These are phyloP conservation scores for Stephania cephalantha DNA, from an alignment of 164 flowering plant species.

Conservation along the genomic window DNA sequence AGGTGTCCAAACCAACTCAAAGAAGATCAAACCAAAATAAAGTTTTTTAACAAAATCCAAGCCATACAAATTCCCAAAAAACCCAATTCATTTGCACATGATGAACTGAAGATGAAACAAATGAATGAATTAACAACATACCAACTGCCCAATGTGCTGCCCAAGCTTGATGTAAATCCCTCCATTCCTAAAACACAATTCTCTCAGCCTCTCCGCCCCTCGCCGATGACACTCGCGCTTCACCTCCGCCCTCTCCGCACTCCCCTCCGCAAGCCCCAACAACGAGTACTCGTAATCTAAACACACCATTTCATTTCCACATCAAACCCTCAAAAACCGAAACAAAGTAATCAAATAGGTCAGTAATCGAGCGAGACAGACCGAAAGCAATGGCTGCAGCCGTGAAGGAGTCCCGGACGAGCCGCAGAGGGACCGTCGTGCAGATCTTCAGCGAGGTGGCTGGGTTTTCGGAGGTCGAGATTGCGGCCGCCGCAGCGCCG, in stretches of 20 bases:
- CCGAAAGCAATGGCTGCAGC: constrained; percentile 78
- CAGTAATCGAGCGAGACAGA: constrained; percentile 16
- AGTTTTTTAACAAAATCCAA: not conserved
- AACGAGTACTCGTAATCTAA: constrained; percentile 88
- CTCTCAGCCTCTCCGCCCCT: constrained; percentile 70
- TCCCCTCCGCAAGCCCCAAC: constrained; percentile 78
- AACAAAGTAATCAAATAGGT: not conserved
- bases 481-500: constrained; percentile 53
- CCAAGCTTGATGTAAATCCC: constrained; percentile 98
- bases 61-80: not conserved
- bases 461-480: constrained; percentile 70
- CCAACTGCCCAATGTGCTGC: constrained; percentile 92
- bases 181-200: constrained; percentile 87
- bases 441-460: constrained; percentile 55
- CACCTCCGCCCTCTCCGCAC: constrained; percentile 48
- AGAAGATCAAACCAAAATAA: too few species aligned
- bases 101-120: too few species aligned
- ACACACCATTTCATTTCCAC: not conserved
- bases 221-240: constrained; percentile 85
- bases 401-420: constrained; percentile 56
- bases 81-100: not conserved
- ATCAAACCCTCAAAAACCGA: not conserved
- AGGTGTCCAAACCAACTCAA: too few species aligned
- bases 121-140: constrained; percentile 18
- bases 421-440: constrained; percentile 73